phyloP scores from a whole-genome alignment of 2,329 filamentous ascomycete genomes.

The Davidsoniella neocaledoniae region DNA sequence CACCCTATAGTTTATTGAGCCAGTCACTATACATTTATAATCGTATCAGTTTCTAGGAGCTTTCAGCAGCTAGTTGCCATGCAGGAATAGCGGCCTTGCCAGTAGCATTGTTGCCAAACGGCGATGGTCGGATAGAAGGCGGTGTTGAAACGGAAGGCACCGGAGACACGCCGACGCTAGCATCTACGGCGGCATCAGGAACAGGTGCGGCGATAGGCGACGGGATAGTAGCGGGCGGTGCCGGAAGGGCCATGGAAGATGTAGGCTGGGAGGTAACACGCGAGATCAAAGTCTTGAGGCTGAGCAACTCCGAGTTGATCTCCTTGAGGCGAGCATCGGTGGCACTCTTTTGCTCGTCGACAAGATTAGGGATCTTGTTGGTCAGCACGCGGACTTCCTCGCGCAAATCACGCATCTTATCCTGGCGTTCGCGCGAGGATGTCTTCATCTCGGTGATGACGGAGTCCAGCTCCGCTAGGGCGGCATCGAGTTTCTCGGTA shows the following conservation, averaged over 20 bases:
- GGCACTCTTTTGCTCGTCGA: constrained; percentile 72
- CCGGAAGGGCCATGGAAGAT: constrained; percentile 16
- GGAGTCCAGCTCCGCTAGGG: constrained; percentile 67
- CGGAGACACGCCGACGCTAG: background rate
- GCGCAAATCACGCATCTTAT: constrained; percentile 70
- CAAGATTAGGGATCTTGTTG: constrained; percentile 71
- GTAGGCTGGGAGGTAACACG: constrained; percentile 30
- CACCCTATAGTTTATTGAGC: background rate
- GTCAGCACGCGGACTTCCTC: constrained; percentile 74
- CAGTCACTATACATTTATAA: background rate
- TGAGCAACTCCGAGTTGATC: constrained; percentile 73
- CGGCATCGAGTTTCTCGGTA: constrained; percentile 65
- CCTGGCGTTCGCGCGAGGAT: constrained; percentile 64
- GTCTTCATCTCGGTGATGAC: constrained; percentile 70
- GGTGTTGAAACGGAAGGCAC: background rate
- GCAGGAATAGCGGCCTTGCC: constrained; percentile 56
- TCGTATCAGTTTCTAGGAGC: background rate
- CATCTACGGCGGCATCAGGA: background rate
- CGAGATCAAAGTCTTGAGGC: constrained; percentile 71
- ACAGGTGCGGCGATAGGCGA: background rate
- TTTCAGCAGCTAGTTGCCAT: constrained; percentile 50
- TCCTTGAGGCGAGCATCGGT: constrained; percentile 71
- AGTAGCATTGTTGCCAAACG: constrained; percentile 18
- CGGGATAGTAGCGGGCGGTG: background rate
- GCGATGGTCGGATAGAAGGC: constrained; percentile 6